Evolutionary conservation across 2,329 filamentous ascomycete genomes (phyloP), one percentile per base, ranked within the genome.

Genomic region (Didymella glomerata): DNA sequence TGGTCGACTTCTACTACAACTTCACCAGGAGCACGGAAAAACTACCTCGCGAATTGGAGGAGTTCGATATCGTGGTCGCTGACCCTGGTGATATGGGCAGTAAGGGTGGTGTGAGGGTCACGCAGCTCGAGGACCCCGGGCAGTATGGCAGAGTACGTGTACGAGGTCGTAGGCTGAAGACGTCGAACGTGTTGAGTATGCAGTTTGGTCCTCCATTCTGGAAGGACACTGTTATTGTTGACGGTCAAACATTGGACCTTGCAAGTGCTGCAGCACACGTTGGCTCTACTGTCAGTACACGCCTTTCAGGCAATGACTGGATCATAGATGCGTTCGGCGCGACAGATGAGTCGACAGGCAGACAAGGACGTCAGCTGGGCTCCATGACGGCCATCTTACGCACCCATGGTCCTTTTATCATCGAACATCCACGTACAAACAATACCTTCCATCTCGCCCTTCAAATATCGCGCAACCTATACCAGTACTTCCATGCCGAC

Each of bases 401-500:
- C 52, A 82, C 80, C 1, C 66, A 70, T 20, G 81, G 80, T 10
- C 65, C 69, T 2, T 82, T 86, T 55, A 70, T 73, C 1, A 82
- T 86, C 38, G 67, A 73, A 52, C 73, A 71, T 48, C 54, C 65
- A 53, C 76, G 67, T 20, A 55, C 67, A 14, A 40, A 64, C n/a
- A 60, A 74, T 14, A 71, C 70, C 8, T 68, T 66, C 11, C 64
- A 72, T 20, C 65, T 82, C 41, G 84, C 84, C 1, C 66, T 86
- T 4, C 84, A 87, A 62, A 78, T 85, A 40, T 84, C 84, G 25
- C 81, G 84, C 30, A 87, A 86, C 64, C 74, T 87, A 3, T 79
- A 83, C 60, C 85, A 87, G 66, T 87, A 87, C 66, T 85, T 84
- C 70, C 79, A 76, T 48, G 84, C 84, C 18, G 84, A 86, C 64